Evolutionary conservation across 768 basidiomycete species (phyloP), one percentile per base, ranked within the genome.

Genomic region (Rhodotorula sphaerocarpa): DNA sequence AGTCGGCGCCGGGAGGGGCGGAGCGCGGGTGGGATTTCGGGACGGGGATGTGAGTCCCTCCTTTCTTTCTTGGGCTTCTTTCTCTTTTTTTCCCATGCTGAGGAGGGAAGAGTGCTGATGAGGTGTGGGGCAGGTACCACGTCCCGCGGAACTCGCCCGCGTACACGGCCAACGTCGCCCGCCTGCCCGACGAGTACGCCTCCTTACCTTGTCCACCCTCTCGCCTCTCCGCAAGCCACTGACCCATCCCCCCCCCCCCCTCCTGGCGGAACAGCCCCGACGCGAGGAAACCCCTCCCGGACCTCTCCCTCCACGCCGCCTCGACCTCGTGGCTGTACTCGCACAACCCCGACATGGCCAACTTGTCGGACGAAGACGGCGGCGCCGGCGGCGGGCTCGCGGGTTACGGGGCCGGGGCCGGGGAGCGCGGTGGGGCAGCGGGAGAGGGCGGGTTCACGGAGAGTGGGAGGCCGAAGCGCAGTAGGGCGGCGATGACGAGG

Each of bases 61-160:
- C 27, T 23, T 30, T 16, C 5, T 28, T n/a, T n/a, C n/a, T n/a
- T n/a, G n/a, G n/a, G n/a, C n/a, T n/a, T n/a, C n/a, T n/a, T n/a
- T n/a, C n/a, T n/a, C n/a, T n/a, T n/a, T n/a, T n/a, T n/a, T n/a
- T n/a, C n/a, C n/a, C n/a, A n/a, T n/a, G n/a, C n/a, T n/a, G n/a
- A n/a, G n/a, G n/a, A n/a, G n/a, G n/a, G n/a, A n/a, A n/a, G n/a
- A n/a, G n/a, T n/a, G n/a, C n/a, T n/a, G n/a, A n/a, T n/a, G n/a
- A n/a, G n/a, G n/a, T n/a, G n/a, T n/a, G n/a, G n/a, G 21, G 7
- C 47, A 50, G 48, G 48, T 51, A 51, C 23, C 50, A 51, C n/a
- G 50, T 51, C n/a, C 34, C 50, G 1, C 33, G 50, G 10, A 30
- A 51, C 14, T 51, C 50, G 50, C 34, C 50, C 2, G 33, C 33